Evolutionary conservation across 176 grass and related monocot genomes (phyloP).

Genomic region (Typha latifolia): DNA sequence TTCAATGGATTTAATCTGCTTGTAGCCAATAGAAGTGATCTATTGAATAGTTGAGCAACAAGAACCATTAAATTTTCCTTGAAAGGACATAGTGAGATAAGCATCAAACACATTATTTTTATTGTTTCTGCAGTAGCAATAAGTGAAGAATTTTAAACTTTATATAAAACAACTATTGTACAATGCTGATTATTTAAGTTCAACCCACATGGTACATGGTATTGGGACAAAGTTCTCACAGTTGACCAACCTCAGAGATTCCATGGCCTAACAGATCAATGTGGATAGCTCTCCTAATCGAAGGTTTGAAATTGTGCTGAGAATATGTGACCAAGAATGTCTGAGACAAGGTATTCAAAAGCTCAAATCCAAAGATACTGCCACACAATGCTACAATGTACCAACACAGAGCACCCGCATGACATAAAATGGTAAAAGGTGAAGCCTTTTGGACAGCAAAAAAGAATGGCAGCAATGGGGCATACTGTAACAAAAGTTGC

Average conservation of each 20-base stretch:
- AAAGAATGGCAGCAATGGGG: slow-evolving; percentile 19
- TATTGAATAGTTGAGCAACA: too few relatives aligned
- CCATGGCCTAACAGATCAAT: not conserved
- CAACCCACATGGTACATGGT: not conserved
- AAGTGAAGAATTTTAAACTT: too few relatives aligned
- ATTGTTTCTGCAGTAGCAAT: too few relatives aligned
- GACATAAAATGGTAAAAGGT: not conserved
- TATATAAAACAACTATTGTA: too few relatives aligned
- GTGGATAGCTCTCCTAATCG: slow-evolving; percentile 16
- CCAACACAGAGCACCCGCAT: slow-evolving; percentile 8
- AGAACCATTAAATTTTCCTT: too few relatives aligned
- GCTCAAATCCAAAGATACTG: not conserved
- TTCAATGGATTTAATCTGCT: too few relatives aligned
- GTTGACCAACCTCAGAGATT: not conserved
- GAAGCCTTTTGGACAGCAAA: slow-evolving; percentile 18
- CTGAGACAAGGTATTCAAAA: slow-evolving; percentile 1
- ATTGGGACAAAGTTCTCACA: not conserved
- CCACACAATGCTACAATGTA: slow-evolving; percentile 1
- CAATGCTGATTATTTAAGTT: not conserved
- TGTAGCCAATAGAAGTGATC: too few relatives aligned
- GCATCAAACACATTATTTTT: too few relatives aligned
- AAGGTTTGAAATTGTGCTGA: slow-evolving; percentile 1
- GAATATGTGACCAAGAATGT: slow-evolving; percentile 2
- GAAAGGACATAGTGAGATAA: too few relatives aligned
- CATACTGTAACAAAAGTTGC: slow-evolving; percentile 14